These are phyloP conservation scores for Groenewaldozyma sp. DNA, from an alignment of 1,139 yeast species.

Conservation along the genomic window DNA sequence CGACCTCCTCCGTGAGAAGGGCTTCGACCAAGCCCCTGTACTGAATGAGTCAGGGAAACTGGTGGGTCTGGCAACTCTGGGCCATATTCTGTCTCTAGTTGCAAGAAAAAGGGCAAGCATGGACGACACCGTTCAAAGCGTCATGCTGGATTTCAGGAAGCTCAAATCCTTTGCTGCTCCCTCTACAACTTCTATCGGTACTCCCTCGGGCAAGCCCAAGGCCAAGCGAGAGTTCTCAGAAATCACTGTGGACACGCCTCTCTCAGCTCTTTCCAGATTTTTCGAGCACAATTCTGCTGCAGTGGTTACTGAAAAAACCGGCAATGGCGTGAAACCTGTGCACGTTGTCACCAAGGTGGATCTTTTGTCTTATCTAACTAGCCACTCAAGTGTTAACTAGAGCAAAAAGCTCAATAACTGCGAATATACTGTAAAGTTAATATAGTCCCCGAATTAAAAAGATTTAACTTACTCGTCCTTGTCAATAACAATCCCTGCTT, in stretches of 20 bases:
- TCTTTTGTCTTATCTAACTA: conserved; percentile 56
- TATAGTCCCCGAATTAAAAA: not conserved
- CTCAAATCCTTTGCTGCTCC: conserved; percentile 46
- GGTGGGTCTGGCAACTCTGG: conserved; percentile 69
- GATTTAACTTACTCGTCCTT: conserved; percentile 14
- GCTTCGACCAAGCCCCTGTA: conserved; percentile 83
- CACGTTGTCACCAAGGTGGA: conserved; percentile 88
- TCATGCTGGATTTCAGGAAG: conserved; percentile 68
- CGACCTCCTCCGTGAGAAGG: conserved; percentile 62
- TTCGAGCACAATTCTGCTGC: conserved; percentile 86
- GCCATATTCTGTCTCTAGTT: conserved; percentile 59
- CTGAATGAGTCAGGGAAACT: conserved; percentile 52
- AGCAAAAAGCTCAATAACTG: conserved; percentile 2
- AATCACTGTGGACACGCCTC: conserved; percentile 60
- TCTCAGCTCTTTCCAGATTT: conserved; percentile 63
- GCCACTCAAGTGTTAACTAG: conserved; percentile 10
- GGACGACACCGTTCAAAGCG: conserved; percentile 51
- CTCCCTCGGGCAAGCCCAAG: conserved; percentile 41
- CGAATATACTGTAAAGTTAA: conserved; percentile 2
- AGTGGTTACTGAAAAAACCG: conserved; percentile 54
- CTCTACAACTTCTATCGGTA: conserved; percentile 25
- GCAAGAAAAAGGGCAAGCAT: conserved; percentile 54
- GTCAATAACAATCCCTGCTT: conserved; percentile 14
- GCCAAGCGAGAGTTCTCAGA: conserved; percentile 59
- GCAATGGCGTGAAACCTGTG: conserved; percentile 48